Percentiles rank a stretch among this genome's conserved stretches.
phyloP scores from a whole-genome alignment of 2,329 filamentous ascomycete species.

The Hymenoscyphus scutula region DNA sequence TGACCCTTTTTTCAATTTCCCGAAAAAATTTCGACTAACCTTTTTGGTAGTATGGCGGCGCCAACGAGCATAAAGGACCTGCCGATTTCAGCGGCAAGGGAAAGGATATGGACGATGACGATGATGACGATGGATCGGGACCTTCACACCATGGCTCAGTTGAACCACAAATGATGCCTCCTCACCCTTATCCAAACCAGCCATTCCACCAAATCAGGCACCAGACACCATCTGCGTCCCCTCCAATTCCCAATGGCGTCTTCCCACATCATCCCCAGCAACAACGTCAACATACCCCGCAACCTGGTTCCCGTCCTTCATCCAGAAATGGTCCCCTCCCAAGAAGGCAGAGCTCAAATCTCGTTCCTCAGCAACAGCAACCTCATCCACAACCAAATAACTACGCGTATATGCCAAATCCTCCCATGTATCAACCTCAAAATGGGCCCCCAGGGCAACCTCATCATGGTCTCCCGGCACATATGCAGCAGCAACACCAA shows the following conservation, averaged over 20 bases:
- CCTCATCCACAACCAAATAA: slow-evolving; percentile 66
- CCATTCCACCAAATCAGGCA: slow-evolving; percentile 79
- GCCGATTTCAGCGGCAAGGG: slow-evolving; percentile 82
- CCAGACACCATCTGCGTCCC: slow-evolving; percentile 80
- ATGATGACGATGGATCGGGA: slow-evolving; percentile 73
- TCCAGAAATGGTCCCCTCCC: slow-evolving; percentile 82
- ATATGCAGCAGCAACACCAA: slow-evolving; percentile 35
- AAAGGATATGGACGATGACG: slow-evolving; percentile 73
- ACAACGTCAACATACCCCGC: slow-evolving; percentile 71
- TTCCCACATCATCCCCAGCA: slow-evolving; percentile 41
- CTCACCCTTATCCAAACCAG: slow-evolving; percentile 64
- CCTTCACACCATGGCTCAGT: slow-evolving; percentile 45
- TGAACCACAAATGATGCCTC: slow-evolving; percentile 61
- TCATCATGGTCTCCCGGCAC: slow-evolving; percentile 37
- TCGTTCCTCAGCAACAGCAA: slow-evolving; percentile 65
- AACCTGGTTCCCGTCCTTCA: slow-evolving; percentile 69
- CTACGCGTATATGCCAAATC: slow-evolving; percentile 82
- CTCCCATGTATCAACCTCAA: slow-evolving; percentile 77
- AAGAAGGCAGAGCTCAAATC: slow-evolving; percentile 70
- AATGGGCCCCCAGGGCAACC: slow-evolving; percentile 32
- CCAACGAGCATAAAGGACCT: slow-evolving; percentile 95
- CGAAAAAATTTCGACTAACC: slow-evolving; percentile 24
- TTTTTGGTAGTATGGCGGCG: slow-evolving; percentile 76
- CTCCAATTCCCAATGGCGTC: slow-evolving; percentile 66
- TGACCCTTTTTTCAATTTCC: slow-evolving; percentile 30